Percentiles rank a stretch among this genome's conserved stretches.
Conservation (phyloP, 306 rosid species). For the Urtica urens region DNA sequence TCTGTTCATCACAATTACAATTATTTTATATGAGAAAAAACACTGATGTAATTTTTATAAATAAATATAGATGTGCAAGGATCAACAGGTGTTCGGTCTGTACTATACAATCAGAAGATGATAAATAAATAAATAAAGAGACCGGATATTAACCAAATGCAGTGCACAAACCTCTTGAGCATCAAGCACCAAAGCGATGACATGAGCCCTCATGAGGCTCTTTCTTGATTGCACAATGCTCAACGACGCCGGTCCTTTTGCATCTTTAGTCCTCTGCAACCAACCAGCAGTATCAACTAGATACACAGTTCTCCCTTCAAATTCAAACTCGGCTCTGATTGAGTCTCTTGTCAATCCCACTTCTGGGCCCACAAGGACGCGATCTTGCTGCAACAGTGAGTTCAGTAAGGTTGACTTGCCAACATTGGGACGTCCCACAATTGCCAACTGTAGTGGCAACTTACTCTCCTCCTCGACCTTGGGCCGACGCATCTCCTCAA, state of each 20-base stretch:
- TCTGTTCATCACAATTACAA: constrained; percentile 36
- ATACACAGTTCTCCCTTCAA: constrained; percentile 74
- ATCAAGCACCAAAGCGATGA: constrained; percentile 87
- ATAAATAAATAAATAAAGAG: too few species aligned
- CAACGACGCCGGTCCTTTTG: constrained; percentile 87
- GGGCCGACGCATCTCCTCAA: constrained; percentile 19
- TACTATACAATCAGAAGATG: too few species aligned
- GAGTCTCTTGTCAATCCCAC: constrained; percentile 96
- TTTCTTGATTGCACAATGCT: constrained; percentile 89
- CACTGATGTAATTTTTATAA: too few species aligned
- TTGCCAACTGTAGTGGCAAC: constrained; percentile 73
- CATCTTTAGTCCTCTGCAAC: constrained; percentile 79
- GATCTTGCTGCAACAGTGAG: constrained; percentile 79
- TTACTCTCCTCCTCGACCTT: constrained; percentile 58
- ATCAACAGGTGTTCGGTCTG: too few species aligned
- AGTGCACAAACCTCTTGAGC: constrained; percentile 76
- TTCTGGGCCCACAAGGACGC: constrained; percentile 95
- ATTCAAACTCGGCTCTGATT: constrained; percentile 79
- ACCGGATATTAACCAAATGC: too few species aligned
- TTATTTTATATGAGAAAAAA: too few species aligned
- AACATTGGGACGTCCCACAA: constrained; percentile 95
- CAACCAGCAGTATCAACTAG: constrained; percentile 98
- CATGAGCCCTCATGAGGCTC: constrained; percentile 89
- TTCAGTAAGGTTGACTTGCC: constrained; percentile 90
- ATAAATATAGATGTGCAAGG: too few species aligned